A percentile compares a stretch with the other conserved stretches of the same genome.
Conservation (phyloP, 768 basidiomycete species). For the Lentinus brumalis region DNA sequence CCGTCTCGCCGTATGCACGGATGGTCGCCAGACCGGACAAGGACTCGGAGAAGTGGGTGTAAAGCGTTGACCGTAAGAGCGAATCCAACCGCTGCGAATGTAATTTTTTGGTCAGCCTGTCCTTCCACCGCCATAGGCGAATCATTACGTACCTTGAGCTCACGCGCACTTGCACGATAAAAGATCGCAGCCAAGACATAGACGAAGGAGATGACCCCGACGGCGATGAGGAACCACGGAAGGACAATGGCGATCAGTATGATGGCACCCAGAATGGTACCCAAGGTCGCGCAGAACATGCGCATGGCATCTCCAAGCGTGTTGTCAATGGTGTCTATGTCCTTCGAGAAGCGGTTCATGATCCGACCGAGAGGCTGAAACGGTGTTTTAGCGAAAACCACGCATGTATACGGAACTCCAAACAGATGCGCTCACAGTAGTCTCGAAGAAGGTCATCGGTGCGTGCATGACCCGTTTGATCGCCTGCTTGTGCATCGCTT, state of each 20-base stretch:
- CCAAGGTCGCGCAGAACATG: conserved; percentile 66
- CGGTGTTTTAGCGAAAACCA: neutral
- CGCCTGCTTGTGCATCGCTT: conserved; percentile 60
- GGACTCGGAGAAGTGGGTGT: conserved; percentile 92
- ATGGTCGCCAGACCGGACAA: conserved; percentile 86
- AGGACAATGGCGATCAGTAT: conserved; percentile 76
- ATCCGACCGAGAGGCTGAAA: conserved; percentile 76
- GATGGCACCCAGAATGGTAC: conserved; percentile 71
- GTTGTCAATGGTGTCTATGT: conserved; percentile 84
- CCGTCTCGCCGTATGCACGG: conserved; percentile 79
- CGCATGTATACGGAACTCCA: neutral
- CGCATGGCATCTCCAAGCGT: conserved; percentile 72
- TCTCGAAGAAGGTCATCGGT: conserved; percentile 91
- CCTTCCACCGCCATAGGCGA: no score
- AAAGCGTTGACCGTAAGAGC: conserved; percentile 82
- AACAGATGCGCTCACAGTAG: conserved; percentile 49
- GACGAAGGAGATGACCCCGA: conserved; percentile 54
- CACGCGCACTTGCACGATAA: conserved; percentile 84
- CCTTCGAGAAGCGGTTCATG: conserved; percentile 89
- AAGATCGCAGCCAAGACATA: conserved; percentile 78
- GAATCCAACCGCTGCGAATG: conserved; percentile 53
- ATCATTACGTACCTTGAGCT: conserved; percentile 58
- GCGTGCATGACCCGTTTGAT: conserved; percentile 76
- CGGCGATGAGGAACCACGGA: conserved; percentile 85
- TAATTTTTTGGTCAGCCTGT: no score